Evolutionary conservation across 495 filamentous ascomycete genomes (phyloP), one percentile per base, ranked within the genome.

Genomic region (Daldinia loculata): DNA sequence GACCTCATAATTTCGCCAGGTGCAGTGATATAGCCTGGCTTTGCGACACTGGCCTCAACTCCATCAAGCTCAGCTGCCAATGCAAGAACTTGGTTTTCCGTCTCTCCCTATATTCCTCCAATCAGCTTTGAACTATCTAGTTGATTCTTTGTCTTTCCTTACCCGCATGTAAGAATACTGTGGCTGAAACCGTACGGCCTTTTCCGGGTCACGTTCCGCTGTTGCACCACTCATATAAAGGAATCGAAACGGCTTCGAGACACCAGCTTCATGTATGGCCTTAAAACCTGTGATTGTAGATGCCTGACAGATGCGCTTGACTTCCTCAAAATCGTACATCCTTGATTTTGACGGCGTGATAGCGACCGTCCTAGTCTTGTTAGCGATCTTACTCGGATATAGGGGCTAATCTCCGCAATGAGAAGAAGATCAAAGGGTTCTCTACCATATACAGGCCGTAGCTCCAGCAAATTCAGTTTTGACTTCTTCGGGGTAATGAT

Each of bases 391-490:
- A 6, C 56, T 8, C 43, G 39, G 73, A 53, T 12, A 53, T 63
- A 61, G 45, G 45, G n/a, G 45, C 34, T 66, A 63, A 50, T 52
- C 12, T 60, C 58, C 56, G 41, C 12, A 0, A 15, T n/a, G 22
- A 34, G 38, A 32, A 24, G 34, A 17, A 52, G 55, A 32, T 22
- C 27, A 17, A 12, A 12, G 15, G 26, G 5, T n/a, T 17, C 43
- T 43, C 55, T 15, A 85, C 84, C 85, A 87, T 52, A 87, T 86
- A 58, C 84, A 86, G 4, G 80, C 84, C 39, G 80, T 79, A 5
- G 84, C 85, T 6, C 75, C 81, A n/a, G 78, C 74, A 34, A 86
- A 70, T 50, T 86, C 75, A 6, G 75, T 71, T 26, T 72, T 79
- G 6, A 80, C 77, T 3, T 77, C 64, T 22, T 81, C 78, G 0